These are phyloP conservation scores for Mycosarcoma maydis DNA, from an alignment of 1,284 basidiomycete species.

Conservation along the genomic window DNA sequence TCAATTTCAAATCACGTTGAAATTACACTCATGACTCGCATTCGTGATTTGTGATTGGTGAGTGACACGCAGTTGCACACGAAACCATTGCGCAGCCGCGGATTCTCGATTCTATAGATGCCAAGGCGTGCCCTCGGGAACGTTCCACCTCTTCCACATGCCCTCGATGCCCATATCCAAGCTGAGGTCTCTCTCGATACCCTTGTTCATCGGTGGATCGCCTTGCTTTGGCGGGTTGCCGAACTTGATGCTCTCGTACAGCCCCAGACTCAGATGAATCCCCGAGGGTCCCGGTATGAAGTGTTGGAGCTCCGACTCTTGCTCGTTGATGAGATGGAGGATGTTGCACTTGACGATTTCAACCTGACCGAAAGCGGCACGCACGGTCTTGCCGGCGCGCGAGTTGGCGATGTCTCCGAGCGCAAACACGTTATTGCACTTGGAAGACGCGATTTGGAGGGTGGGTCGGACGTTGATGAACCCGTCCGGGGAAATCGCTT, in stretches of 20 bases:
- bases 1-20: no score
- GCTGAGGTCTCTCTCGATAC: conserved; percentile 25
- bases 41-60: no score
- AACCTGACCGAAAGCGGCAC: conserved; percentile 36
- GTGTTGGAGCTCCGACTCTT: not conserved
- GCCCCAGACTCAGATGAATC: conserved; percentile 33
- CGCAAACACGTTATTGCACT: conserved; percentile 13
- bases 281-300: conserved; percentile 26
- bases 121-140: conserved; percentile 40
- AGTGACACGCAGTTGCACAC: no score
- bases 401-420: conserved; percentile 42
- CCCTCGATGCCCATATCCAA: conserved; percentile 33
- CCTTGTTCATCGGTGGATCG: conserved; percentile 9
- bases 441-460: conserved; percentile 20
- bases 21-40: no score
- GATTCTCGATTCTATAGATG: conserved; percentile 14
- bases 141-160: conserved; percentile 20
- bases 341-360: conserved; percentile 36
- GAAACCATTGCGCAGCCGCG: no score
- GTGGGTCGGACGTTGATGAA: conserved; percentile 46
- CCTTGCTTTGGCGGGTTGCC: conserved; percentile 17
- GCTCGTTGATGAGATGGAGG: conserved; percentile 22
- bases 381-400: conserved; percentile 41
- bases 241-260: conserved; percentile 46
- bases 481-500: conserved; percentile 14